Evolutionary conservation across 2,329 filamentous ascomycete genomes (phyloP), one percentile per base, ranked within the genome.

Genomic region (Pseudocercospora fuligena): DNA sequence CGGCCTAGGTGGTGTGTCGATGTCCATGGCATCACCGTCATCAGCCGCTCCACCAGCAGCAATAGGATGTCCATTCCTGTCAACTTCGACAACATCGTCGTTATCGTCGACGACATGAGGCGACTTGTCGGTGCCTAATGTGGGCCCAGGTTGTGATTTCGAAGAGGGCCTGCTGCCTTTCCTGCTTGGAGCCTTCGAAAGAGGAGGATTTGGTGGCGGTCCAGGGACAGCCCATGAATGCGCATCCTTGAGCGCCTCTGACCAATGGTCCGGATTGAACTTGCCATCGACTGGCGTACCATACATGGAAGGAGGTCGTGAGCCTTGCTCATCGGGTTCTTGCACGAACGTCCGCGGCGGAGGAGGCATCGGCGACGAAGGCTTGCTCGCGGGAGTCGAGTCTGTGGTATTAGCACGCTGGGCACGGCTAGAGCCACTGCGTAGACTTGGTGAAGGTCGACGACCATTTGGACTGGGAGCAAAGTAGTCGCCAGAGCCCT

Each of bases 11-110:
- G 76, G 73, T 1, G 78, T 74, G 66, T 84, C 82, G 36, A 84
- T 83, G 58, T 84, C 82, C 82, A 84, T 84, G 0, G 80, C 80
- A 70, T 83, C 69, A n/a, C 57, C 66, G 12, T 69, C 68, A 27
- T 67, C 67, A 12, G 60, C 57, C 23, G 58, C 27, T 19, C 25
- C 40, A 61, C n/a, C 36, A 11, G 51, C 31, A 9, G 27, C 29
- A 21, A 61, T 59, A 47, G 58, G 57, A 11, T 57, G 43, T 12
- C 61, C 64, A 33, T 51, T 51, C 11, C 58, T 60, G 43, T 64
- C 66, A 5, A 46, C 61, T 23, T 74, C 70, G n/a, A 71, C 43
- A 14, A 67, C 74, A 16, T 74, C 72, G 5, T 73, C 64, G 56
- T 78, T 73, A 6, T 76, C 75, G n/a, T 70, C 68, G 5, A 74